A percentile compares a stretch with the other conserved stretches of the same genome.
Evolutionary conservation across 148 eudicot genomes (phyloP).

Genomic region (Talinum fruticosum): DNA sequence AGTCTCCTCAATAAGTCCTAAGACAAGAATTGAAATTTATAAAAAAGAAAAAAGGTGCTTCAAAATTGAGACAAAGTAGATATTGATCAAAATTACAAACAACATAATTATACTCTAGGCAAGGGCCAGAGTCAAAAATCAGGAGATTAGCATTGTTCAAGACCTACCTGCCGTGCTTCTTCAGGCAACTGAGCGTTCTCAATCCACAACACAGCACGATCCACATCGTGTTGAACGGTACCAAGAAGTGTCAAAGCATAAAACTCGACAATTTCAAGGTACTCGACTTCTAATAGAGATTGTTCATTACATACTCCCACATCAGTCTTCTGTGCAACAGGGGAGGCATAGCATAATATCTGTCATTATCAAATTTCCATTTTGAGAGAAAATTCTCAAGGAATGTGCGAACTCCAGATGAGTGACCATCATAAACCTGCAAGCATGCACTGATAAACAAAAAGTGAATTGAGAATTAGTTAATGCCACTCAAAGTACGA

Average conservation of each 20-base stretch:
- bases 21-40: neutral
- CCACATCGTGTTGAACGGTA: slow-evolving; percentile 35
- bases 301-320: slow-evolving; percentile 20
- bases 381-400: slow-evolving; percentile 72
- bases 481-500: neutral
- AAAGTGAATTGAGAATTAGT: neutral
- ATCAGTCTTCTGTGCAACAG: slow-evolving; percentile 17
- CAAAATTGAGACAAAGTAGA: neutral
- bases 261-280: slow-evolving; percentile 75
- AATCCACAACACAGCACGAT: slow-evolving; percentile 70
- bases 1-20: slow-evolving; percentile 80
- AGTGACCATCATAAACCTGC: slow-evolving; percentile 54
- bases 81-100: neutral
- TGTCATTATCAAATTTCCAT: slow-evolving; percentile 55
- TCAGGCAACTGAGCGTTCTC: slow-evolving; percentile 79
- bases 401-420: slow-evolving; percentile 41
- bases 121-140: neutral
- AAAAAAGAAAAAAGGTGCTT: neutral
- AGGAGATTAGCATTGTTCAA: neutral
- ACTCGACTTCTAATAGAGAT: slow-evolving; percentile 47
- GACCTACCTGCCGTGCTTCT: slow-evolving; percentile 68
- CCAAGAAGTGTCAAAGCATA: slow-evolving; percentile 63
- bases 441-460: slow-evolving; percentile 60
- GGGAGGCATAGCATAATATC: slow-evolving; percentile 29
- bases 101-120: neutral